phyloP scores from a whole-genome alignment of 176 grass and related monocot genomes.

The Eragrostis nindensis region DNA sequence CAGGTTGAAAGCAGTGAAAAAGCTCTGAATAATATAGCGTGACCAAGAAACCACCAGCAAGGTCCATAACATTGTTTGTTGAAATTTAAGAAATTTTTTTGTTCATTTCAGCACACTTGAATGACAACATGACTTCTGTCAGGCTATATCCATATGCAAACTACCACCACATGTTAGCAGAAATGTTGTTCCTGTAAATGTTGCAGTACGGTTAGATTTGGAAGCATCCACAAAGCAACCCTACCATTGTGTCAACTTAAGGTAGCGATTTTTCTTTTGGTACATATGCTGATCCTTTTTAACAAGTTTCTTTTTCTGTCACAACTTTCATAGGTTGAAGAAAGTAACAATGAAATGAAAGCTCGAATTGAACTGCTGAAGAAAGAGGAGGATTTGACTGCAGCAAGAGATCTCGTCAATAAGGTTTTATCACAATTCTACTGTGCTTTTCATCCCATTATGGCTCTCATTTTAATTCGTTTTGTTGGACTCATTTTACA shows the following conservation, averaged over 20 bases:
- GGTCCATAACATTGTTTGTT: neutral
- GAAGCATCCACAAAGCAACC: neutral
- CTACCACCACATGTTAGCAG: neutral
- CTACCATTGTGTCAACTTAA: neutral
- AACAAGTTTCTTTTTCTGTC: slow-evolving; percentile 6
- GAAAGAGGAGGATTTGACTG: slow-evolving; percentile 30
- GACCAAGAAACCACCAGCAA: neutral
- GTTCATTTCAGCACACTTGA: neutral
- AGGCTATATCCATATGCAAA: neutral
- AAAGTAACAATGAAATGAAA: slow-evolving; percentile 55
- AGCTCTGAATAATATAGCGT: neutral
- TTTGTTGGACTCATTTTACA: slow-evolving; percentile 25
- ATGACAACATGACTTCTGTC: neutral
- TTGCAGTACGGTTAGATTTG: neutral
- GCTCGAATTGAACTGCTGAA: slow-evolving; percentile 49
- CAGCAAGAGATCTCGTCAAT: slow-evolving; percentile 32
- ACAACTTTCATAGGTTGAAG: slow-evolving; percentile 42
- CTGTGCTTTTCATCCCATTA: neutral
- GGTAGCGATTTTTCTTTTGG: neutral
- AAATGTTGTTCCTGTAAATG: neutral
- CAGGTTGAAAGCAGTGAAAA: neutral
- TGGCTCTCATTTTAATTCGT: slow-evolving; percentile 25
- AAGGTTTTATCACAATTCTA: slow-evolving; percentile 42
- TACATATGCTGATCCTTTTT: too few species aligned
- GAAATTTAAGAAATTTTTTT: neutral